These are phyloP conservation scores for Xylaria sp. DNA, from an alignment of 2,329 filamentous ascomycete species.

Conservation along the genomic window DNA sequence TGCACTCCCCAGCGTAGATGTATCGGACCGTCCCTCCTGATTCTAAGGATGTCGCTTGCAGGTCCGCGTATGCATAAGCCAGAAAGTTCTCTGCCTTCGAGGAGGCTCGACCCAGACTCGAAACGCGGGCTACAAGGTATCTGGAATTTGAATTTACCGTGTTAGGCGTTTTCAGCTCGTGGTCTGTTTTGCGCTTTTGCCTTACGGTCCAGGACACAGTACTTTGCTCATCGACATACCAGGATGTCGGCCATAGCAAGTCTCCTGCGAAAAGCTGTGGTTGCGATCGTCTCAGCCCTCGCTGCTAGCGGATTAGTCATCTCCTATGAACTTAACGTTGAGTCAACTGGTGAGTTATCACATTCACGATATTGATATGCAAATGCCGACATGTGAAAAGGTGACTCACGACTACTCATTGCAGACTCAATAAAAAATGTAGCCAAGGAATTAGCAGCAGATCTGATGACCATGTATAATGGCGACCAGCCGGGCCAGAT, in stretches of 20 bases:
- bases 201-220: not conserved
- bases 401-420: constrained; percentile 7
- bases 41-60: not conserved
- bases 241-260: constrained; percentile 30
- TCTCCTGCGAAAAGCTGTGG: constrained; percentile 29
- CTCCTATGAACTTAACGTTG: constrained; percentile 38
- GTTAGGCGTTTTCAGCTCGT: not conserved
- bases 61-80: not conserved
- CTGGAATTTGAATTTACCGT: not conserved
- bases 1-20: not conserved
- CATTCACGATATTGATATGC: not conserved
- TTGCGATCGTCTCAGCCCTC: constrained; percentile 26
- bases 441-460: constrained; percentile 56
- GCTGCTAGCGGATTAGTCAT: constrained; percentile 2
- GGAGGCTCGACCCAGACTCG: not conserved
- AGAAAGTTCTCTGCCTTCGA: not conserved
- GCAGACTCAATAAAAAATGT: constrained; percentile 57
- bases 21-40: constrained; percentile 6
- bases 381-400: not conserved
- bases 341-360: constrained; percentile 35
- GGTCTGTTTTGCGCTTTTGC: not conserved
- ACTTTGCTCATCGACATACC: not conserved
- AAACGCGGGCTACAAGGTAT: not conserved
- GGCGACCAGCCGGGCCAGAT: constrained; percentile 57
- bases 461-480: constrained; percentile 55